Evolutionary conservation across 768 basidiomycete species (phyloP).

Genomic region (Termitomyces sp.): DNA sequence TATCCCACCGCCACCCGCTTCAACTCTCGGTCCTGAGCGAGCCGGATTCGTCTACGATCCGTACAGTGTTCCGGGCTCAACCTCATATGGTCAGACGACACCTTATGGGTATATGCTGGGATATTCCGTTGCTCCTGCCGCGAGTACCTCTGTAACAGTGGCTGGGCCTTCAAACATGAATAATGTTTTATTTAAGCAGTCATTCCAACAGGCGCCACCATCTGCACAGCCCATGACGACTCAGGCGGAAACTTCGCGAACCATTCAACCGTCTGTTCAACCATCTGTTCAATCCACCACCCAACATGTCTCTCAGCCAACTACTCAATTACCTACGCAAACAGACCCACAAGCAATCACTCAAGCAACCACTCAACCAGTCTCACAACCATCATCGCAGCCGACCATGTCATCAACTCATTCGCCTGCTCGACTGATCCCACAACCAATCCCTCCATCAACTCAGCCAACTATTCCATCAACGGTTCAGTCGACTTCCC

Average conservation of each 20-base stretch:
- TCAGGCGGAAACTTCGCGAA: neutral
- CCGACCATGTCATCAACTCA: neutral
- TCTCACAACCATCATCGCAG: neutral
- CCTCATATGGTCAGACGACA: constrained; percentile 12
- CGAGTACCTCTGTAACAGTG: neutral
- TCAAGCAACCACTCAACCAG: neutral
- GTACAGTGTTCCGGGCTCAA: constrained; percentile 11
- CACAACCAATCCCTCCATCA: neutral
- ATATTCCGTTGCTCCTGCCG: neutral
- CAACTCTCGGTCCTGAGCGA: constrained; percentile 13
- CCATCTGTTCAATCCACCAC: neutral
- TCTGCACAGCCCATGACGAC: neutral
- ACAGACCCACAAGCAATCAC: neutral
- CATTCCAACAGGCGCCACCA: neutral
- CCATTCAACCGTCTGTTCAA: neutral
- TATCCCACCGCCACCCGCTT: constrained; percentile 27
- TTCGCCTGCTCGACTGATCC: neutral
- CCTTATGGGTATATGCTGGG: constrained; percentile 9
- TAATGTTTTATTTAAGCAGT: neutral
- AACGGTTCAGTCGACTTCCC: neutral
- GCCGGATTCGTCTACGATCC: constrained; percentile 7
- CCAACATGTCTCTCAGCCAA: neutral
- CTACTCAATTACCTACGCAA: neutral
- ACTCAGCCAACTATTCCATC: neutral
- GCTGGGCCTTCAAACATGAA: neutral